Percentiles rank a stretch among this genome's conserved stretches.
Evolutionary conservation across 805 yeast genomes (phyloP).

Genomic region (Zygosaccharomyces bailii): DNA sequence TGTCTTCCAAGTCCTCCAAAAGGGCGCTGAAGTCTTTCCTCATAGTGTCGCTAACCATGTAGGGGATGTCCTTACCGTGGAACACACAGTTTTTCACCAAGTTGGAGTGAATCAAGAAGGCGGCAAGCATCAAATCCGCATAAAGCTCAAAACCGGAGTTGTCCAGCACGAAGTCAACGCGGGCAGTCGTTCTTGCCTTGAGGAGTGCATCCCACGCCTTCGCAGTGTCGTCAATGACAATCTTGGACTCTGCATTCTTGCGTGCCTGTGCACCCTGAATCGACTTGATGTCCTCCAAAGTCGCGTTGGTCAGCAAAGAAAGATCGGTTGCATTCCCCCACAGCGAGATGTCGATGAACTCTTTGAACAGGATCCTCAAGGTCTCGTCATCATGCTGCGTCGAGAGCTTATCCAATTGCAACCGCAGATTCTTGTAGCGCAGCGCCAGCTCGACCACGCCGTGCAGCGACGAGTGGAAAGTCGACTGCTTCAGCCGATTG

Average conservation of each 20-base stretch:
- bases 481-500: slow-evolving; percentile 59
- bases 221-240: slow-evolving; percentile 70
- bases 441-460: slow-evolving; percentile 83
- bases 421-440: slow-evolving; percentile 47
- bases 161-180: slow-evolving; percentile 83
- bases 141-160: slow-evolving; percentile 94
- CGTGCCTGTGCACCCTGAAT: slow-evolving; percentile 89
- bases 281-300: slow-evolving; percentile 82
- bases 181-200: slow-evolving; percentile 33
- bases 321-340: slow-evolving; percentile 99
- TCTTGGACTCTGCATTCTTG: slow-evolving; percentile 73
- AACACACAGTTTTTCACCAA: slow-evolving; percentile 61
- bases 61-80: slow-evolving; percentile 89
- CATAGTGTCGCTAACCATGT: slow-evolving; percentile 97
- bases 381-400: slow-evolving; percentile 38
- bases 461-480: slow-evolving; percentile 67
- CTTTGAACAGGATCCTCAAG: slow-evolving; percentile 62
- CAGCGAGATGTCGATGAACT: slow-evolving; percentile 79
- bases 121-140: slow-evolving; percentile 68
- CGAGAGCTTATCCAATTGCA: slow-evolving; percentile 24
- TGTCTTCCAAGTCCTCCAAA: slow-evolving; percentile 52
- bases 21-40: slow-evolving; percentile 68
- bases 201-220: slow-evolving; percentile 56
- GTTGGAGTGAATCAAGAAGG: slow-evolving; percentile 68
- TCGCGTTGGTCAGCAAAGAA: slow-evolving; percentile 83